Evolutionary conservation across 495 filamentous ascomycete genomes (phyloP).

Genomic region (Talaromyces nanjingensis): DNA sequence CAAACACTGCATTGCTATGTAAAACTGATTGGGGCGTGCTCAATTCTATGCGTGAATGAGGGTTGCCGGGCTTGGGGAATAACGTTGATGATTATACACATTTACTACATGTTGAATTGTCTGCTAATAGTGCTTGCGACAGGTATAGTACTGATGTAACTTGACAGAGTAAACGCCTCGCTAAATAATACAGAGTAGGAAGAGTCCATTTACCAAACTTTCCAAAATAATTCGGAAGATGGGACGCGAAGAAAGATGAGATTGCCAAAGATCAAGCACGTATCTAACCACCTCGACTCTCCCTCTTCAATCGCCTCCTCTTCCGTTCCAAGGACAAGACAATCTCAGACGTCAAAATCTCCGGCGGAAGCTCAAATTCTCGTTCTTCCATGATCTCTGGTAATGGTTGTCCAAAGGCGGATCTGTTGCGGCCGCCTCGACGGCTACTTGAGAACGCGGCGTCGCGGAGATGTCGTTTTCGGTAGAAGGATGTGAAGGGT

Average conservation of each 20-base stretch:
- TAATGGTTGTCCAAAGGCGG: conserved; percentile 76
- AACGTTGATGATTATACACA: too few species aligned
- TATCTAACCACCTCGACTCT: conserved; percentile 17
- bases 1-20: too few species aligned
- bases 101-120: too few species aligned
- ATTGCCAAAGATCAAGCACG: not conserved
- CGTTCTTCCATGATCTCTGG: conserved; percentile 59
- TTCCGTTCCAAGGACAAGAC: conserved; percentile 59
- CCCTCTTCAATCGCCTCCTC: conserved; percentile 39
- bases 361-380: conserved; percentile 70
- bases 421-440: conserved; percentile 45
- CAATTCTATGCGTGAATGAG: too few species aligned
- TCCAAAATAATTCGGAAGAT: not conserved
- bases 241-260: not conserved
- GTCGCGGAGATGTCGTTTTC: conserved; percentile 67
- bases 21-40: too few species aligned
- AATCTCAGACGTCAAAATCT: conserved; percentile 60
- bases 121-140: too few species aligned
- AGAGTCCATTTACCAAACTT: not conserved
- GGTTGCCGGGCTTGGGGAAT: too few species aligned
- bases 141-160: not conserved
- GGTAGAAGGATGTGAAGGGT: conserved; percentile 81
- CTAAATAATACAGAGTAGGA: not conserved
- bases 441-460: conserved; percentile 59
- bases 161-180: not conserved